Conservation (phyloP, 2,329 filamentous ascomycete species). For the Ampelomyces quisqualis region DNA sequence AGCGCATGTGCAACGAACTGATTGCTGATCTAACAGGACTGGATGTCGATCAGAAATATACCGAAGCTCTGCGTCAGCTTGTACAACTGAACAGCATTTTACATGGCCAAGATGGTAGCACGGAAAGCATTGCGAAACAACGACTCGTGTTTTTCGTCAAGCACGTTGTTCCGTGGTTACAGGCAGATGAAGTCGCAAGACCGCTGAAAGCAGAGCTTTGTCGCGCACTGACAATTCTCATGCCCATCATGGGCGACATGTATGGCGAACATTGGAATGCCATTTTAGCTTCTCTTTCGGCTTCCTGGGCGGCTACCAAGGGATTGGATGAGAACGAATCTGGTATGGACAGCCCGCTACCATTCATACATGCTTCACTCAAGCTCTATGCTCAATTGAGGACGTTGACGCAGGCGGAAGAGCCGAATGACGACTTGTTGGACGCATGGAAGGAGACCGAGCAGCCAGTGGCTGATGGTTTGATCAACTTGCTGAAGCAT, state of each 20-base stretch:
- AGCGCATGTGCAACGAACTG: conserved; percentile 60
- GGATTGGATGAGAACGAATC: conserved; percentile 31
- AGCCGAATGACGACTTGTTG: conserved; percentile 81
- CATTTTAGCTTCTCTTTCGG: conserved; percentile 40
- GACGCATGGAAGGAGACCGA: conserved; percentile 68
- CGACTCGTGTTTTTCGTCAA: conserved; percentile 80
- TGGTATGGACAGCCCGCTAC: conserved; percentile 40
- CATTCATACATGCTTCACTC: conserved; percentile 70
- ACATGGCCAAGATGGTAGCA: conserved; percentile 50
- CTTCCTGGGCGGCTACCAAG: conserved; percentile 37
- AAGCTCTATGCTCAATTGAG: conserved; percentile 67
- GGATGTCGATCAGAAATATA: conserved; percentile 47
- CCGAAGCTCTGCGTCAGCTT: conserved; percentile 53
- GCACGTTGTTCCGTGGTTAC: conserved; percentile 72
- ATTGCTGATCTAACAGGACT: conserved; percentile 60
- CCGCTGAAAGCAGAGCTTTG: conserved; percentile 59
- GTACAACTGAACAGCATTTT: conserved; percentile 58
- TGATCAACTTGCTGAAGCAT: conserved; percentile 65
- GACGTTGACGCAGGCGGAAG: conserved; percentile 55
- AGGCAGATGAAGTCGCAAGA: conserved; percentile 52
- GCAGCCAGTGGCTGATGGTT: conserved; percentile 55
- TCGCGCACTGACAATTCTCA: conserved; percentile 55
- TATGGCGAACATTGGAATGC: conserved; percentile 85
- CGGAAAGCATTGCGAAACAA: conserved; percentile 57
- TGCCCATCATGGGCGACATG: conserved; percentile 75